Percentiles rank a stretch among this genome's conserved stretches.
Conservation (phyloP, 768 basidiomycete genomes). For the Lentinula edodes region DNA sequence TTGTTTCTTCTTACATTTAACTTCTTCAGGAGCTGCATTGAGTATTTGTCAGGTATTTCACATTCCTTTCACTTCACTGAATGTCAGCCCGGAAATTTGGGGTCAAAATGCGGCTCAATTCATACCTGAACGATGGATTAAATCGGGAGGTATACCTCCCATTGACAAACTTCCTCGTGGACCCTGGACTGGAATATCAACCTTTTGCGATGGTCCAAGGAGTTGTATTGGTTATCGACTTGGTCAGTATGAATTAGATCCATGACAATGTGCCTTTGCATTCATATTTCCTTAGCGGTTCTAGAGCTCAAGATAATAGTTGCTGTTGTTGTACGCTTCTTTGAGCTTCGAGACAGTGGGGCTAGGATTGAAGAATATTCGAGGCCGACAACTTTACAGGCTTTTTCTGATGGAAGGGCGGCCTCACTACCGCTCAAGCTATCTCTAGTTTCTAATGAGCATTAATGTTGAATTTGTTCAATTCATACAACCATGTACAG, state of each 20-base stretch:
- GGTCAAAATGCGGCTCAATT: slow-evolving; percentile 28
- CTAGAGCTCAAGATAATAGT: slow-evolving; percentile 36
- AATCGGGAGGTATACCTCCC: slow-evolving; percentile 21
- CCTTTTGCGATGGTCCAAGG: slow-evolving; percentile 38
- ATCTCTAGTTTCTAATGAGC: not conserved
- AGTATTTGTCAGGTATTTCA: slow-evolving; percentile 21
- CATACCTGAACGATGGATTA: slow-evolving; percentile 34
- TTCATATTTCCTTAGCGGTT: slow-evolving; percentile 18
- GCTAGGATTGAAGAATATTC: slow-evolving; percentile 19
- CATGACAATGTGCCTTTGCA: not conserved
- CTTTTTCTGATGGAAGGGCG: slow-evolving; percentile 25
- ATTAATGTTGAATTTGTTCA: too few relatives aligned
- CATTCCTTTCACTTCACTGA: slow-evolving; percentile 28
- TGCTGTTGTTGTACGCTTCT: slow-evolving; percentile 26
- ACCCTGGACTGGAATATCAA: slow-evolving; percentile 26
- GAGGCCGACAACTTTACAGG: slow-evolving; percentile 30
- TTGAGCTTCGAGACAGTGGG: slow-evolving; percentile 31
- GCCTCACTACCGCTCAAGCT: not conserved
- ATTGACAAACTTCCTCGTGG: slow-evolving; percentile 26
- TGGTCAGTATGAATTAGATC: slow-evolving; percentile 12
- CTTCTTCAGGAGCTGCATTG: not conserved
- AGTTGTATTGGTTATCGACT: slow-evolving; percentile 36
- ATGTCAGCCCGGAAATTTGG: slow-evolving; percentile 28
- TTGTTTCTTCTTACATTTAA: not conserved
- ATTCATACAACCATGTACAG: too few relatives aligned